A percentile compares a stretch with the other conserved stretches of the same genome.
These are phyloP conservation scores for Jaapia argillacea DNA, from an alignment of 768 basidiomycete genomes.

Conservation along the genomic window DNA sequence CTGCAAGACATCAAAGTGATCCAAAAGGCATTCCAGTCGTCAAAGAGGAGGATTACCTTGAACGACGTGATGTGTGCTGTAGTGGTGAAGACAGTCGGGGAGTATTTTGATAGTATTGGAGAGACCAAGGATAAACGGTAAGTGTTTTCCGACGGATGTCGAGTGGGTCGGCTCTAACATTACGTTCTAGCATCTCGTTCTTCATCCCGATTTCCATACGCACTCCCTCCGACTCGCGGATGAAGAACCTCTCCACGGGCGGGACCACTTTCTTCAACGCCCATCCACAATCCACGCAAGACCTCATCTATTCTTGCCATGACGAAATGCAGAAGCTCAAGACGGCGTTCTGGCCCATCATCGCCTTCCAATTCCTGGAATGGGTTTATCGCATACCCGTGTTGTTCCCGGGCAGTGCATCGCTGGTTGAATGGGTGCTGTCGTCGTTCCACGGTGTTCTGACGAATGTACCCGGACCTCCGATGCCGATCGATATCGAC, in stretches of 20 bases:
- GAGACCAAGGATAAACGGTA: not conserved
- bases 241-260: not conserved
- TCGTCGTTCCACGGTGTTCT: not conserved
- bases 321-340: constrained; percentile 2
- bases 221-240: not conserved
- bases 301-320: not conserved
- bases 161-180: not conserved
- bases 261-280: not conserved
- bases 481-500: not conserved
- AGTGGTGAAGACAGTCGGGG: not conserved
- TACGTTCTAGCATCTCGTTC: not conserved
- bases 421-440: not conserved
- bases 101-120: not conserved
- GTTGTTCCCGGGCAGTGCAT: not conserved
- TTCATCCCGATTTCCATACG: constrained; percentile 2
- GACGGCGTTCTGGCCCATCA: not conserved
- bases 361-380: not conserved
- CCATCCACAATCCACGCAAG: not conserved
- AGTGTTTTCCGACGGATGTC: not conserved
- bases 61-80: constrained; percentile 2
- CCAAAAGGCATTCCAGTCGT: not conserved
- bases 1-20: not conserved
- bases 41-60: not conserved
- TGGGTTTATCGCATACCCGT: not conserved
- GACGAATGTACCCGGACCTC: not conserved